Percentiles rank a stretch among this genome's conserved stretches.
Evolutionary conservation across 352 stramenopile species (phyloP).

Genomic region (Pythium sukuiense): DNA sequence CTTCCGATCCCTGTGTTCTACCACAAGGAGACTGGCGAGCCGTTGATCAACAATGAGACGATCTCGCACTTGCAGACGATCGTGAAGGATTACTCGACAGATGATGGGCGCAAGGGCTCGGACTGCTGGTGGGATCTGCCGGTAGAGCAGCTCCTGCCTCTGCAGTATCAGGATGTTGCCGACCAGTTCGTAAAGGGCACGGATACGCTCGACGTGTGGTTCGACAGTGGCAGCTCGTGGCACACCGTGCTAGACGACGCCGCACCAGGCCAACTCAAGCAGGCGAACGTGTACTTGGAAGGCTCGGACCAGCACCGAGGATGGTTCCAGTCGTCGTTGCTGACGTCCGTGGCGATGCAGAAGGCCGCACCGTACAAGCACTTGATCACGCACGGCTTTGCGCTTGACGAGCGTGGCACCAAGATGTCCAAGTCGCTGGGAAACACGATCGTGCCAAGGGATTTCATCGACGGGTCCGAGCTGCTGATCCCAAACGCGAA

Average conservation of each 20-base stretch:
- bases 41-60: constrained; percentile 91
- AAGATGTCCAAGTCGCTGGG: constrained; percentile 99
- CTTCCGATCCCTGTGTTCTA: constrained; percentile 99
- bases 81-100: constrained; percentile 44
- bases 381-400: constrained; percentile 98
- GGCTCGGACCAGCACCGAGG: constrained; percentile 97
- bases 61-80: constrained; percentile 82
- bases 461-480: constrained; percentile 94
- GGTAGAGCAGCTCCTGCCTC: constrained; percentile 64
- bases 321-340: constrained; percentile 98
- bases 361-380: constrained; percentile 92
- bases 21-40: constrained; percentile 85
- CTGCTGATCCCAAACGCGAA: constrained; percentile 74
- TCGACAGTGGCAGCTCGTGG: constrained; percentile 94
- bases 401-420: constrained; percentile 97
- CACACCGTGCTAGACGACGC: constrained; percentile 59
- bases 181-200: constrained; percentile 93
- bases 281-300: constrained; percentile 97
- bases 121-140: constrained; percentile 96
- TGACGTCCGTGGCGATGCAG: constrained; percentile 91
- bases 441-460: constrained; percentile 93
- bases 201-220: constrained; percentile 99
- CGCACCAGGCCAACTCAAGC: constrained; percentile 59
- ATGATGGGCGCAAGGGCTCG: constrained; percentile 84
- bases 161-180: constrained; percentile 58